A percentile compares a stretch with the other conserved stretches of the same genome.
Conservation (phyloP, 352 stramenopile species). For the Phytophthora meadii region DNA sequence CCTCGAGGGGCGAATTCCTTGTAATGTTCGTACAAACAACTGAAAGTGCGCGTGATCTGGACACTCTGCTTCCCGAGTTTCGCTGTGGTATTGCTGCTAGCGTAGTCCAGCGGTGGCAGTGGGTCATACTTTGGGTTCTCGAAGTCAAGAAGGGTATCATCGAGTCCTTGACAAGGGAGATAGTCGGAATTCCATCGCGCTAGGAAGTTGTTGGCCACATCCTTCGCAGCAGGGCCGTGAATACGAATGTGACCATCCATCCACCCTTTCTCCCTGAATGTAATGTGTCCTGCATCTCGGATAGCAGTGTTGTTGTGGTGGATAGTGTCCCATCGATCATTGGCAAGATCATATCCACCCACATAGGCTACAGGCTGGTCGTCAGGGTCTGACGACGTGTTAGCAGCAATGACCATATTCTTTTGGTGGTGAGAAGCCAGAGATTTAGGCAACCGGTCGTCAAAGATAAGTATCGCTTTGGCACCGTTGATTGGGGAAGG, state of each 20-base stretch:
- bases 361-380: conserved; percentile 47
- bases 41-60: conserved; percentile 61
- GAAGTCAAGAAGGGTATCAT: conserved; percentile 52
- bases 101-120: conserved; percentile 11
- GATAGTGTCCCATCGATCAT: conserved; percentile 64
- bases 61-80: conserved; percentile 29
- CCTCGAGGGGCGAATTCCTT: conserved; percentile 53
- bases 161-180: conserved; percentile 22
- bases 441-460: conserved; percentile 41
- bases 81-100: conserved; percentile 7
- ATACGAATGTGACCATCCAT: conserved; percentile 57
- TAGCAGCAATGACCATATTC: conserved; percentile 37
- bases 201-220: conserved; percentile 62
- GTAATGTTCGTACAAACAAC: conserved; percentile 54
- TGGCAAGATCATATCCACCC: conserved; percentile 53
- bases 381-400: conserved; percentile 3
- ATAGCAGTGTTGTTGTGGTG: conserved; percentile 53
- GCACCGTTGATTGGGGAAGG: conserved; percentile 20
- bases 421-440: conserved; percentile 61
- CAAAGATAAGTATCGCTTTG: conserved; percentile 46
- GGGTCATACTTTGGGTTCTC: conserved; percentile 42
- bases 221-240: conserved; percentile 44
- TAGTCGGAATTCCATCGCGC: conserved; percentile 55
- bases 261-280: conserved; percentile 53
- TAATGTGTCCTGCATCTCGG: conserved; percentile 36